phyloP scores from a whole-genome alignment of 2,329 filamentous ascomycete genomes.

The Arthrobotrys pseudoclavata region DNA sequence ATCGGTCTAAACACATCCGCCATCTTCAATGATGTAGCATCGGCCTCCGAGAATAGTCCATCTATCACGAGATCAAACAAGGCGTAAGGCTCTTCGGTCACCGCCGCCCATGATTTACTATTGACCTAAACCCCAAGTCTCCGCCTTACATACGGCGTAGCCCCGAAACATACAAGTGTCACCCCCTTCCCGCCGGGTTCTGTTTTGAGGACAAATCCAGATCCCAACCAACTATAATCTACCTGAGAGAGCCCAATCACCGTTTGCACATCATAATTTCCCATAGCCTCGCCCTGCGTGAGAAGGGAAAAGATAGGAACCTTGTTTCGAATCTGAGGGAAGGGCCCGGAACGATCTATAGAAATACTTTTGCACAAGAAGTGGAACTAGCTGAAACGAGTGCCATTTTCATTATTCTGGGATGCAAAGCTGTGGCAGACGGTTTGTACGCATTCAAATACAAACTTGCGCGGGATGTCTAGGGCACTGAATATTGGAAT shows the following conservation, averaged over 20 bases:
- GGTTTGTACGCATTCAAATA: conserved; percentile 64
- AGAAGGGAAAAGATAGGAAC: background rate
- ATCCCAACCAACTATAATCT: conserved; percentile 57
- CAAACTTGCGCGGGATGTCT: conserved; percentile 65
- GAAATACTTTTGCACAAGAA: conserved; percentile 66
- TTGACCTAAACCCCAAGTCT: conserved; percentile 30
- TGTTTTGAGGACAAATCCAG: conserved; percentile 59
- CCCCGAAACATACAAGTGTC: conserved; percentile 61
- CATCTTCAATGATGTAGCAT: conserved; percentile 61
- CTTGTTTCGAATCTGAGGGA: conserved; percentile 11
- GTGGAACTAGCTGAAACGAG: conserved; percentile 65
- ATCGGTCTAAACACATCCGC: conserved; percentile 56
- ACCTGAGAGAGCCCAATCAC: conserved; percentile 30
- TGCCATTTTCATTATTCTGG: conserved; percentile 59
- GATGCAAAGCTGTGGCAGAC: conserved; percentile 66
- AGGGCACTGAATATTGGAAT: conserved; percentile 64
- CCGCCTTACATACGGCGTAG: conserved; percentile 18
- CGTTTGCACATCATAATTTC: background rate
- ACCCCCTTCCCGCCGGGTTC: conserved; percentile 20
- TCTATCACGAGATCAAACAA: conserved; percentile 62
- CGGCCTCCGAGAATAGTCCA: conserved; percentile 61
- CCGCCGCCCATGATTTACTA: conserved; percentile 23
- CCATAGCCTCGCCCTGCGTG: background rate
- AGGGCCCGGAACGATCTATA: conserved; percentile 32
- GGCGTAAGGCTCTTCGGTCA: conserved; percentile 53